Evolutionary conservation across 31 red algal genomes (phyloP).

Genomic region (Asparagopsis taxiformis): DNA sequence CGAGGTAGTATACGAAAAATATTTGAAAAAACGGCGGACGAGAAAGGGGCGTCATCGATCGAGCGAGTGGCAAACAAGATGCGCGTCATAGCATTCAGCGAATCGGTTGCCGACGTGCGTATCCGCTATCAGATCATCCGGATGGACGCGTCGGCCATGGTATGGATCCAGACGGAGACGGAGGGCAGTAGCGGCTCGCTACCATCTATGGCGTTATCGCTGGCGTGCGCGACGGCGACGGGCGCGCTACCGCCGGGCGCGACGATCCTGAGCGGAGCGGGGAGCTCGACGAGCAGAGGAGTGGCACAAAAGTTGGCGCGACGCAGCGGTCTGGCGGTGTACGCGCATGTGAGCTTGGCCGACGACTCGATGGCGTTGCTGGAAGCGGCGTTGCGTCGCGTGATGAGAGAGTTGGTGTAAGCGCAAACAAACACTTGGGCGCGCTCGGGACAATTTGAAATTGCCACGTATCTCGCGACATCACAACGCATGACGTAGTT

Average conservation of each 20-base stretch:
- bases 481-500: too few relatives aligned
- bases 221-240: background rate
- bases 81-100: constrained; percentile 12
- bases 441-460: too few relatives aligned
- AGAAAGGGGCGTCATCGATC: too few relatives aligned
- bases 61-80: too few relatives aligned
- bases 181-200: background rate
- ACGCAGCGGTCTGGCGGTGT: background rate
- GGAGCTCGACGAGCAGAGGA: background rate
- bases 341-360: background rate
- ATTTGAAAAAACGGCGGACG: too few relatives aligned
- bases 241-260: background rate
- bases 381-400: background rate
- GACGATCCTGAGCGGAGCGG: background rate
- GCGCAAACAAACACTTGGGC: too few relatives aligned
- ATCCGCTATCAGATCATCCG: constrained; percentile 13
- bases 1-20: too few relatives aligned
- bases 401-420: background rate
- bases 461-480: too few relatives aligned
- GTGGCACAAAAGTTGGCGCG: background rate
- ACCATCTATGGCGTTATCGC: constrained; percentile 6
- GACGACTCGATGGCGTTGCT: background rate
- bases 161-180: background rate
- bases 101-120: constrained; percentile 3
- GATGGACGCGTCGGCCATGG: background rate